phyloP scores from a whole-genome alignment of 78 protist species.

The Dictyostelium brefeldianum region DNA sequence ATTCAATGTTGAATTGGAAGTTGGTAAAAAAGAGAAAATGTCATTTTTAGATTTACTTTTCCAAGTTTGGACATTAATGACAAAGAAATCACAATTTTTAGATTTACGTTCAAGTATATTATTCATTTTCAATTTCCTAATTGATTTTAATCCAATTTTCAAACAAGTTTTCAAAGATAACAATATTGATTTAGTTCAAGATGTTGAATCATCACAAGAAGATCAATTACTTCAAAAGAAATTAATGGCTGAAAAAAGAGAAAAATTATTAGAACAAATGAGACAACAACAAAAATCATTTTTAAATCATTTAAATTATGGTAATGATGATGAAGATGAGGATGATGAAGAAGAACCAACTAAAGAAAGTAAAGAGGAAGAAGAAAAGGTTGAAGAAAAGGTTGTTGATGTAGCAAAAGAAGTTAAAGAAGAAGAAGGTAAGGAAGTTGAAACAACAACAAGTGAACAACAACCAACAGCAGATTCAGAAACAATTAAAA shows the following conservation, averaged over 20 bases:
- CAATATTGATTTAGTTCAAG: not conserved
- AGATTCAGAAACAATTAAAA: not conserved
- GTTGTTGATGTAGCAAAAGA: not conserved
- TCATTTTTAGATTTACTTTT: conserved; percentile 40
- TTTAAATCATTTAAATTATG: not conserved
- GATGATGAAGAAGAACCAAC: not conserved
- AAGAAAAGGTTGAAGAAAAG: not conserved
- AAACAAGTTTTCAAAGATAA: not conserved
- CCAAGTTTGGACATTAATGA: conserved; percentile 46
- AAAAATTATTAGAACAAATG: conserved; percentile 49
- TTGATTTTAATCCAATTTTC: conserved; percentile 38
- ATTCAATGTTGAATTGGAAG: conserved; percentile 42
- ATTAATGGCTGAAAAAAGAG: conserved; percentile 50
- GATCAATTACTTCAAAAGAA: conserved; percentile 37
- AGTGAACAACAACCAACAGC: not conserved
- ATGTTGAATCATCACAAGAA: not conserved
- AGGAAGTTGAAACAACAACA: not conserved
- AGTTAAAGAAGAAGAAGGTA: not conserved
- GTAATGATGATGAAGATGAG: not conserved
- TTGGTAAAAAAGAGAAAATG: conserved; percentile 21
- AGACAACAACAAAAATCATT: conserved; percentile 64
- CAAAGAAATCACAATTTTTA: conserved; percentile 16
- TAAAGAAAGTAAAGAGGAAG: not conserved
- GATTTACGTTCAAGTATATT: conserved; percentile 33
- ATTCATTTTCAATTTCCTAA: conserved; percentile 9